Conservation (phyloP, 2,329 filamentous ascomycete genomes). For the Colletotrichum sp. region DNA sequence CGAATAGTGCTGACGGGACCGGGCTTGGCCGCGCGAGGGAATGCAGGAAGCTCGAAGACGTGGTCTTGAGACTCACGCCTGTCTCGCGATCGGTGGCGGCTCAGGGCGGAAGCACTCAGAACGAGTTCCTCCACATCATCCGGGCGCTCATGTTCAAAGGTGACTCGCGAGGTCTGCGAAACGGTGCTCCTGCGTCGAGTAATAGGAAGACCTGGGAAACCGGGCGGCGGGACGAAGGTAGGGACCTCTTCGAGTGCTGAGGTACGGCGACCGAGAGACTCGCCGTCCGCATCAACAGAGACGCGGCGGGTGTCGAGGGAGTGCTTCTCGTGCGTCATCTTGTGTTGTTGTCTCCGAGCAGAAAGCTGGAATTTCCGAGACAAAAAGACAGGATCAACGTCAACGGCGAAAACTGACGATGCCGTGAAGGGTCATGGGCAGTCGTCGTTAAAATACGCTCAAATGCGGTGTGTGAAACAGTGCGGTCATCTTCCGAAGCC, state of each 20-base stretch:
- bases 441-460: background rate
- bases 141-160: background rate
- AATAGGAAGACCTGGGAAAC: slow-evolving; percentile 3
- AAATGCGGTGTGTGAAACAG: background rate
- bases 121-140: slow-evolving; percentile 13
- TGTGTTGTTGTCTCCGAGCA: background rate
- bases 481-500: background rate
- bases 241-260: slow-evolving; percentile 9
- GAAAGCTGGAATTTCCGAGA: background rate
- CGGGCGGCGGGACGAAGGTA: background rate
- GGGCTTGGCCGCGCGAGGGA: slow-evolving; percentile 2
- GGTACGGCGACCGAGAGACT: background rate
- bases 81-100: slow-evolving; percentile 4
- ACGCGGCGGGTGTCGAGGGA: background rate
- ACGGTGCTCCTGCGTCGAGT: slow-evolving; percentile 2
- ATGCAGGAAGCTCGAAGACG: slow-evolving; percentile 2
- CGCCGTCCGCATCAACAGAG: background rate
- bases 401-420: background rate
- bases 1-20: slow-evolving; percentile 15
- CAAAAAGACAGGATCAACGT: background rate
- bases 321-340: background rate
- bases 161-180: slow-evolving; percentile 3
- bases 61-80: slow-evolving; percentile 4
- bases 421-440: background rate
- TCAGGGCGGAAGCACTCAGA: background rate